These are phyloP conservation scores for Kodamaea fungicola DNA, from an alignment of 1,139 yeast species.

Conservation along the genomic window DNA sequence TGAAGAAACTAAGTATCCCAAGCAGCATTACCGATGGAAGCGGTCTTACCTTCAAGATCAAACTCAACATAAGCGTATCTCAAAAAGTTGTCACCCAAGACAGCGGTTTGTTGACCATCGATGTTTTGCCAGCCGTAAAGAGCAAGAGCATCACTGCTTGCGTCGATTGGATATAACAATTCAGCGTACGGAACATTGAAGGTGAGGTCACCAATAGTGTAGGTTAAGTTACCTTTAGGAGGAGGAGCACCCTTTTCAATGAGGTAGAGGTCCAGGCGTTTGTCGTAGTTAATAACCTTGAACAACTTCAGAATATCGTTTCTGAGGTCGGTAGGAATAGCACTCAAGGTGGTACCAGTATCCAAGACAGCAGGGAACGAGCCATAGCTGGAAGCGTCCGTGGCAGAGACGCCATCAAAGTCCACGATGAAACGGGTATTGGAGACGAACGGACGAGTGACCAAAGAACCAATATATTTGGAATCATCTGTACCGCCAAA, in stretches of 20 bases:
- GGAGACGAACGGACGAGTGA: conserved; percentile 7
- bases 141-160: not conserved
- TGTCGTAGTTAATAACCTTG: not conserved
- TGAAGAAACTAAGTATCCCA: not conserved
- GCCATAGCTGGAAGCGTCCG: conserved; percentile 2
- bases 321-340: conserved; percentile 43
- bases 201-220: conserved; percentile 1
- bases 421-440: conserved; percentile 6
- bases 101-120: not conserved
- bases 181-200: conserved; percentile 4
- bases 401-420: conserved; percentile 3
- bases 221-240: conserved; percentile 1
- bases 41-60: conserved; percentile 23
- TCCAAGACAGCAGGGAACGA: conserved; percentile 51
- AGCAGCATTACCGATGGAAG: conserved; percentile 26
- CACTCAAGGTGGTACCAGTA: conserved; percentile 65
- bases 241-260: conserved; percentile 17
- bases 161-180: conserved; percentile 5
- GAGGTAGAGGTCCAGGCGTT: conserved; percentile 1
- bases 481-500: conserved; percentile 20
- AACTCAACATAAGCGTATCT: conserved; percentile 27
- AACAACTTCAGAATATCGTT: conserved; percentile 27
- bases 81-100: conserved; percentile 30
- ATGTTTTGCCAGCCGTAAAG: not conserved
- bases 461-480: conserved; percentile 15